Percentiles rank a stretch among this genome's conserved stretches.
Conservation (phyloP, 176 grass and related monocot species). For the Avena insularis region DNA sequence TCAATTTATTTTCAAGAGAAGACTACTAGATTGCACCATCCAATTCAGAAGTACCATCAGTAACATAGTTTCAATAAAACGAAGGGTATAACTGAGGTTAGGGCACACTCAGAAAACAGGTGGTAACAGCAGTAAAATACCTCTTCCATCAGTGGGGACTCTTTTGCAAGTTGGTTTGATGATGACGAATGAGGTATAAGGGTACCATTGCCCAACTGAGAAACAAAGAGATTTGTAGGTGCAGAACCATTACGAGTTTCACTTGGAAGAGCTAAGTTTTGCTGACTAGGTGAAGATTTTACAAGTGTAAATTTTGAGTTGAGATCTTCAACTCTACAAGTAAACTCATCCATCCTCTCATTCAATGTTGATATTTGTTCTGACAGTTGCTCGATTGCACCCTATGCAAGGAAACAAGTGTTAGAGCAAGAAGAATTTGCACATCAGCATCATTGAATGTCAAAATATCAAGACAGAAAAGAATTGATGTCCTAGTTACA, state of each 20-base stretch:
- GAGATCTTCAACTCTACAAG: constrained; percentile 85
- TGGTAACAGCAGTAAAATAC: constrained; percentile 40
- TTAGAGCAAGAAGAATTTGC: constrained; percentile 27
- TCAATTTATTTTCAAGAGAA: constrained; percentile 1
- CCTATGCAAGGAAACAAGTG: constrained; percentile 50
- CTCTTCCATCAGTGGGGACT: constrained; percentile 89
- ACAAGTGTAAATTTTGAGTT: constrained; percentile 70
- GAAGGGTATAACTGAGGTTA: background rate
- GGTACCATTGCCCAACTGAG: constrained; percentile 86
- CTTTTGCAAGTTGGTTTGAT: constrained; percentile 78
- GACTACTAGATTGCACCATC: background rate
- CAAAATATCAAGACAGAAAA: constrained; percentile 27
- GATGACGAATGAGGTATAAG: constrained; percentile 80
- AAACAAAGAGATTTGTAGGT: constrained; percentile 87
- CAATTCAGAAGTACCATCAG: constrained; percentile 3
- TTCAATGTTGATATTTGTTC: constrained; percentile 93
- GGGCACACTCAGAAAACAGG: background rate
- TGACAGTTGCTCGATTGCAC: constrained; percentile 75
- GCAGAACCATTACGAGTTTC: constrained; percentile 89
- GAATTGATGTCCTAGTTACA: constrained; percentile 13
- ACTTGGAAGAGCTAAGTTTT: constrained; percentile 73
- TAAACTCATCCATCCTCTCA: constrained; percentile 98
- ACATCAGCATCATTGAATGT: background rate
- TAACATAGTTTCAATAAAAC: constrained; percentile 24
- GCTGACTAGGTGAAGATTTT: constrained; percentile 80